Base-by-base conservation (phyloP, 148 eudicot species). In the Rhododendron ferrugineum region DNA sequence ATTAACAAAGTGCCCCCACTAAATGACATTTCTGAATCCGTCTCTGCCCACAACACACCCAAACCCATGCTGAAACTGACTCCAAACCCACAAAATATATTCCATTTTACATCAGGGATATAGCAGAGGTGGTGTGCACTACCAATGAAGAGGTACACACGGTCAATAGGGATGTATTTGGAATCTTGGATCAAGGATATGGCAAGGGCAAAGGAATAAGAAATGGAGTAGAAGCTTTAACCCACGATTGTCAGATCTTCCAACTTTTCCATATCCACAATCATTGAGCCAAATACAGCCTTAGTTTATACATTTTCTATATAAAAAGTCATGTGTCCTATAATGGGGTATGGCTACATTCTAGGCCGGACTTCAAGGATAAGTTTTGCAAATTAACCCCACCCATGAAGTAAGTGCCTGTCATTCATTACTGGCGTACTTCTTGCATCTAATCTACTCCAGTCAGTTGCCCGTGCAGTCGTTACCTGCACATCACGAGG, bases 401-500 rank as follows among this genome's bases (percentile, higher is more conserved):
- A 62, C 10, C 34, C 58, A 44, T 18, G 16, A 49, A 26, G 37
- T 11, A 0, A 82, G 2, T 80, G 88, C 88, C 87, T 70, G 90
- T 66, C 28, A 86, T 84, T 60, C 60, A 54, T 54, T 18, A 54
- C 62, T 86, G 22, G 72, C 42, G 73, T 78, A 37, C 66, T 78
- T 68, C 85, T 66, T 22, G 58, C 23, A 42, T 88, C 85, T n/a
- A 82, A 81, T 78, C 87, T 22, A 32, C 87, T 84, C 86, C 85
- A 85, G 60, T 87, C 82, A 77, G 80, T 81, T 44, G 44, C 72
- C 68, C 73, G 80, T 47, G 82, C 23, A 22, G 66, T 74, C 13
- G 80, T 77, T 32, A 84, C 76, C 80, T 86, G 88, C 90, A 88
- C 86, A 84, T 68, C 80, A 82, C 88, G 90, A 83, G 86, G 90